Percentiles rank a stretch among this genome's conserved stretches.
These are phyloP conservation scores for Didymella arachidicola DNA, from an alignment of 2,329 filamentous ascomycete genomes.

Conservation along the genomic window DNA sequence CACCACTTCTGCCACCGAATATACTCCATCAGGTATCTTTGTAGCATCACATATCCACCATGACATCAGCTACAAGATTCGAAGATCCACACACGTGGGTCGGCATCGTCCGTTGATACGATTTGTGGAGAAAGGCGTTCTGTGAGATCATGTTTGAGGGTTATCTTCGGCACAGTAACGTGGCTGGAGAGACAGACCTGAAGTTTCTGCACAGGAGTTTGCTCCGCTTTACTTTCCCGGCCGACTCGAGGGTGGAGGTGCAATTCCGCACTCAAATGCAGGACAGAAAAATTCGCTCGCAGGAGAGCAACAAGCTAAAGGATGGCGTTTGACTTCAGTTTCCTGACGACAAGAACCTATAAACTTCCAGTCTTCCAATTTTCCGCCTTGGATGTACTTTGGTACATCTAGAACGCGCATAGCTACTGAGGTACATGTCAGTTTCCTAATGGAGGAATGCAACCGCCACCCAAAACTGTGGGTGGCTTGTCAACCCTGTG, in stretches of 20 bases:
- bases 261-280: slow-evolving; percentile 9
- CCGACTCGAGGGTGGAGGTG: slow-evolving; percentile 16
- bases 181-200: slow-evolving; percentile 7
- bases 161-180: slow-evolving; percentile 13
- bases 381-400: slow-evolving; percentile 2
- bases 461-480: slow-evolving; percentile 14
- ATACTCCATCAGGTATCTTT: slow-evolving; percentile 12
- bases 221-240: slow-evolving; percentile 20
- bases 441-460: slow-evolving; percentile 13
- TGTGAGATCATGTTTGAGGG: slow-evolving; percentile 15
- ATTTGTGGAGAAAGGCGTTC: slow-evolving; percentile 9
- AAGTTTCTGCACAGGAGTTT: slow-evolving; percentile 17
- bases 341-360: background rate
- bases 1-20: slow-evolving; percentile 7
- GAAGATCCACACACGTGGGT: slow-evolving; percentile 19
- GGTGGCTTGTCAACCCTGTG: slow-evolving; percentile 20
- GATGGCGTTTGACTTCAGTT: background rate
- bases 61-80: slow-evolving; percentile 14
- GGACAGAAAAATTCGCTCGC: background rate
- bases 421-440: slow-evolving; percentile 1
- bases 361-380: background rate
- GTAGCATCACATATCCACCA: slow-evolving; percentile 8
- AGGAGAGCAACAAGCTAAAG: slow-evolving; percentile 1
- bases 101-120: slow-evolving; percentile 19
- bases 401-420: slow-evolving; percentile 17